Conservation (phyloP, 1,139 yeast genomes). For the Tardiomyces depauwii region DNA sequence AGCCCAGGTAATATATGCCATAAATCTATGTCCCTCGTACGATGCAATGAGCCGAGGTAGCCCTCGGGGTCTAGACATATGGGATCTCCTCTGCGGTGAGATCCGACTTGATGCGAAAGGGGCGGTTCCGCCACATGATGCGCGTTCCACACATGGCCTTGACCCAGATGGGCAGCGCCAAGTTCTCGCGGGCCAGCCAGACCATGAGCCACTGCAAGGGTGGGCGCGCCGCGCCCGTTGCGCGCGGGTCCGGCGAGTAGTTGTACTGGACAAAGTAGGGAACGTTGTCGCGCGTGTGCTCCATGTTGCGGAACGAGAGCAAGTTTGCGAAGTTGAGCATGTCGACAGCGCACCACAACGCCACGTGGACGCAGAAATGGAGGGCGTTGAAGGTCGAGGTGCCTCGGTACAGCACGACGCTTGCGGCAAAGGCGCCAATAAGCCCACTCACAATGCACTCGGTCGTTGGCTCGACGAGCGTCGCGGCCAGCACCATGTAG, state of each 20-base stretch:
- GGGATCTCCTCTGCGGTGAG: slow-evolving; percentile 52
- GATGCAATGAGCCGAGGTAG: neutral
- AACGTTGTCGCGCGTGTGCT: slow-evolving; percentile 7
- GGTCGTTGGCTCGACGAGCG: slow-evolving; percentile 78
- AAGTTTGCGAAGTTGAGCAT: slow-evolving; percentile 45
- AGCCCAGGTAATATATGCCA: no score
- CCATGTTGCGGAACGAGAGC: slow-evolving; percentile 25
- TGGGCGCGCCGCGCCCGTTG: slow-evolving; percentile 1
- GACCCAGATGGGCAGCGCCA: slow-evolving; percentile 81
- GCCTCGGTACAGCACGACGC: slow-evolving; percentile 32
- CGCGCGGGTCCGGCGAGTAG: slow-evolving; percentile 13
- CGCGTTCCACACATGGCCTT: slow-evolving; percentile 68
- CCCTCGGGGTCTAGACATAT: neutral
- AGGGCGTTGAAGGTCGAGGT: slow-evolving; percentile 18
- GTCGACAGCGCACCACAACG: slow-evolving; percentile 55
- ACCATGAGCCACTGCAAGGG: slow-evolving; percentile 31
- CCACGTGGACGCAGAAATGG: slow-evolving; percentile 36
- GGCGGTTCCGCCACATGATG: slow-evolving; percentile 76
- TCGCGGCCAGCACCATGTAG: slow-evolving; percentile 80
- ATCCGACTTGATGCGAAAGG: slow-evolving; percentile 62
- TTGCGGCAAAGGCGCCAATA: slow-evolving; percentile 49
- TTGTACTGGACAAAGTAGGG: slow-evolving; percentile 22
- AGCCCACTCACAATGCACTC: slow-evolving; percentile 60
- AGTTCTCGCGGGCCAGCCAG: slow-evolving; percentile 60
- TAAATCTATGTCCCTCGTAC: neutral